These are phyloP conservation scores for Chalara sp. DNA, from an alignment of 2,329 filamentous ascomycete genomes.

Conservation along the genomic window DNA sequence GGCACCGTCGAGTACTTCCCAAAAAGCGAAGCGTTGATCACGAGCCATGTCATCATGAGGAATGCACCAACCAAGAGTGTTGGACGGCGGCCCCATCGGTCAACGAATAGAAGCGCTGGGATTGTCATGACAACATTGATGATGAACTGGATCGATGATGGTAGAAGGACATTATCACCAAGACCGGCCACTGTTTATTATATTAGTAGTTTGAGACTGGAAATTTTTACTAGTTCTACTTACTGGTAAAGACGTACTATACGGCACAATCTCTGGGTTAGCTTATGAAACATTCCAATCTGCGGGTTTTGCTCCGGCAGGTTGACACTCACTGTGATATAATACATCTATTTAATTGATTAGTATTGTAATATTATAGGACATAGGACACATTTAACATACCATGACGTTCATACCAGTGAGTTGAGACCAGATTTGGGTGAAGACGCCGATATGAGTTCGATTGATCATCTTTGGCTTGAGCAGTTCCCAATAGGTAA, in stretches of 20 bases:
- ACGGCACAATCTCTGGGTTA: too few relatives aligned
- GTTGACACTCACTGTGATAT: constrained; percentile 13
- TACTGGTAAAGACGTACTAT: constrained; percentile 54
- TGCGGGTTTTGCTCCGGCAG: too few relatives aligned
- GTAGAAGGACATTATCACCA: constrained; percentile 51
- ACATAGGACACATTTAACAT: constrained; percentile 41
- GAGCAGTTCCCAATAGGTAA: constrained; percentile 66
- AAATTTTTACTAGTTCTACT: too few relatives aligned
- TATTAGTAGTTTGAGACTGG: too few relatives aligned
- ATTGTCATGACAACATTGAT: constrained; percentile 78
- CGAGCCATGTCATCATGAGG: constrained; percentile 33
- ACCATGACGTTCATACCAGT: constrained; percentile 73
- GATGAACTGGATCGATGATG: constrained; percentile 66
- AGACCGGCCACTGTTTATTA: constrained; percentile 49
- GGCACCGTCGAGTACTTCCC: constrained; percentile 34
- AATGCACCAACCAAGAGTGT: constrained; percentile 53
- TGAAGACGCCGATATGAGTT: constrained; percentile 64
- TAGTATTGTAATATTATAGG: constrained; percentile 42
- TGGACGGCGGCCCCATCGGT: constrained; percentile 66
- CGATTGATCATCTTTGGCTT: constrained; percentile 68
- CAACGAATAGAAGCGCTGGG: constrained; percentile 67
- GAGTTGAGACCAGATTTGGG: constrained; percentile 70
- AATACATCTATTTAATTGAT: constrained; percentile 3
- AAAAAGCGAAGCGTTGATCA: constrained; percentile 40
- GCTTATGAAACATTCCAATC: too few relatives aligned